phyloP scores from a whole-genome alignment of 441 rosid species.

The Erodium chrysanthum region DNA sequence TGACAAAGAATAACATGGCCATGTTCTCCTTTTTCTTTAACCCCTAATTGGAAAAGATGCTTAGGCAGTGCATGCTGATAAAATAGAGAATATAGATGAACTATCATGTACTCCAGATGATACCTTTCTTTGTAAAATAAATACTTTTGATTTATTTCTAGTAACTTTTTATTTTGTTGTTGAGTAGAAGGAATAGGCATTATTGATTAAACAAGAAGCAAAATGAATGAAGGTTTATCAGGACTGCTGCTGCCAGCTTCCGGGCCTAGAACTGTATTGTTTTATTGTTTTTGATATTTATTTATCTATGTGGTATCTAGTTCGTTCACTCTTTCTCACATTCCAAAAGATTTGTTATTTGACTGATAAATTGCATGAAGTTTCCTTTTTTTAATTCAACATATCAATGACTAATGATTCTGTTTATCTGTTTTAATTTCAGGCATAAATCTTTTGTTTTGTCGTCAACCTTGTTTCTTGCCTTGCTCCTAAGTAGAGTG shows the following conservation, averaged over 20 bases:
- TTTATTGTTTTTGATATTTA: too few species aligned
- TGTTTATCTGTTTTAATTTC: neutral
- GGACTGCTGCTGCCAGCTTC: too few species aligned
- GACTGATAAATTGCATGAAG: neutral
- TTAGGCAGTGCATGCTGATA: neutral
- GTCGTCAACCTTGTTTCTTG: neutral
- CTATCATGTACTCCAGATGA: neutral
- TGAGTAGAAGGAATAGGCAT: too few species aligned
- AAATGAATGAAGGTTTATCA: too few species aligned
- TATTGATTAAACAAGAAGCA: too few species aligned
- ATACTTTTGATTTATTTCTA: neutral
- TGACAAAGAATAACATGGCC: neutral
- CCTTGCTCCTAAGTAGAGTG: neutral
- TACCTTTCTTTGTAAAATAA: neutral
- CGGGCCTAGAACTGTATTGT: neutral
- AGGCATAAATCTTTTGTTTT: neutral
- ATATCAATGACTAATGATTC: conserved; percentile 1
- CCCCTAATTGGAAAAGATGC: neutral
- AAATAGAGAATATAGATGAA: neutral
- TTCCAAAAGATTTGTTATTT: neutral
- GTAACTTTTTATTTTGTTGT: too few species aligned
- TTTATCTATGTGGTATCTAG: neutral
- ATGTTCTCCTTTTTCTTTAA: neutral
- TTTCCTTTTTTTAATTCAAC: neutral
- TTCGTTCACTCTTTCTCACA: neutral